Evolutionary conservation across 2,329 filamentous ascomycete species (phyloP), one percentile per base, ranked within the genome.

Genomic region (Botryotinia convoluta): DNA sequence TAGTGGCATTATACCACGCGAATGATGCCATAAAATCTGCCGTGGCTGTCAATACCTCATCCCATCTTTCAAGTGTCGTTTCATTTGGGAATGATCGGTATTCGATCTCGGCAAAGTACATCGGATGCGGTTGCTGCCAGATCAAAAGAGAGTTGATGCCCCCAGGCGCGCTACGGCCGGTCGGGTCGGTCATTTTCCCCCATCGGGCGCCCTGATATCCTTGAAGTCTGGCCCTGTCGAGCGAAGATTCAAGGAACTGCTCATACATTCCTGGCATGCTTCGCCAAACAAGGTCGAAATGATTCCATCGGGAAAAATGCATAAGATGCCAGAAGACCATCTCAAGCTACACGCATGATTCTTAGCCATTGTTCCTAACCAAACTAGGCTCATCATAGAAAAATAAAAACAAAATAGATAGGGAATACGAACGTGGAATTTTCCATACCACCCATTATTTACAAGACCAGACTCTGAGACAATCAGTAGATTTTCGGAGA

Each of bases 71-170:
- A 9, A 90, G 78, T 0, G 85, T 87, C 7, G 81, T 78, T 4
- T 80, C 71, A 12, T 80, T 83, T 0, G 85, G 84, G 70, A 82
- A 84, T 0, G 82, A 82, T 35, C 86, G 83, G 77, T 86, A 89
- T 77, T 88, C 86, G 29, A 86, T 80, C 78, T 89, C 87, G 0
- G 88, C 88, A 76, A 90, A 88, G 77, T 87, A 88, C 83, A 90
- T 86, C 0, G 86, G 83, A 78, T 90, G 88, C 12, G 87, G 88
- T 76, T 90, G 88, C 76, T 90, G 88, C 88, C 88, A 90, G 73
- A 90, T 87, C 4, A 91, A 81, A 1, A 90, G 81, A 16, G 85
- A 86, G 78, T 90, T 90, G 78, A 90, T 90, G 75, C 88, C 86
- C 3, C 89, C 88, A 0, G 88, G 88, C 1, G 87, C 86, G 64